Evolutionary conservation across 371 early-diverging fungal genomes (phyloP).

Genomic region (Blakeslea trispora): DNA sequence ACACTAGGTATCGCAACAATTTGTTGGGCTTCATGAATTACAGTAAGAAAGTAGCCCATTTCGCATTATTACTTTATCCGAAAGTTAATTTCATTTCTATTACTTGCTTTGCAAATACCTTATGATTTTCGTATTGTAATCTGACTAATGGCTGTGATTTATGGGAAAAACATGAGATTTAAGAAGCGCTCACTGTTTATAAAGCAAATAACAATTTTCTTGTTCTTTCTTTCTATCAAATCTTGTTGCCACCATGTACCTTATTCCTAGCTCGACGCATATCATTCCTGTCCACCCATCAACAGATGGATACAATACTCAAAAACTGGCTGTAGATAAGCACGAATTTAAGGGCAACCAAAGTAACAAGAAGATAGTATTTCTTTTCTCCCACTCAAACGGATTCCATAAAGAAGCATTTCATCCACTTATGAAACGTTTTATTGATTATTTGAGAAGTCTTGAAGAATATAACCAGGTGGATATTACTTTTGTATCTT

Average conservation of each 20-base stretch:
- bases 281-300: conserved; percentile 29
- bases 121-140: no score
- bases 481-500: conserved; percentile 33
- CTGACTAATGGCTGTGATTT: no score
- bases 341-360: conserved; percentile 28
- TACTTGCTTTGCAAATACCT: no score
- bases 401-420: conserved; percentile 46
- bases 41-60: no score
- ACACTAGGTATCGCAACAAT: no score
- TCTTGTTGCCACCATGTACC: conserved; percentile 12
- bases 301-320: conserved; percentile 27
- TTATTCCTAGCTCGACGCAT: conserved; percentile 14
- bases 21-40: no score
- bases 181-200: no score
- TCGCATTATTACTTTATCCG: no score
- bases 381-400: conserved; percentile 45
- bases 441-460: conserved; percentile 17
- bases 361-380: conserved; percentile 21
- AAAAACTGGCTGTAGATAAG: conserved; percentile 33
- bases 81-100: no score
- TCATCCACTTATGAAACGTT: conserved; percentile 39
- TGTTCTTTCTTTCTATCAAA: neutral
- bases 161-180: no score
- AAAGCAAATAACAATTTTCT: no score
- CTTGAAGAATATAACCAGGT: conserved; percentile 26